Base-by-base conservation (phyloP, 2,329 filamentous ascomycete species). In the Aspergillus uvarum region DNA sequence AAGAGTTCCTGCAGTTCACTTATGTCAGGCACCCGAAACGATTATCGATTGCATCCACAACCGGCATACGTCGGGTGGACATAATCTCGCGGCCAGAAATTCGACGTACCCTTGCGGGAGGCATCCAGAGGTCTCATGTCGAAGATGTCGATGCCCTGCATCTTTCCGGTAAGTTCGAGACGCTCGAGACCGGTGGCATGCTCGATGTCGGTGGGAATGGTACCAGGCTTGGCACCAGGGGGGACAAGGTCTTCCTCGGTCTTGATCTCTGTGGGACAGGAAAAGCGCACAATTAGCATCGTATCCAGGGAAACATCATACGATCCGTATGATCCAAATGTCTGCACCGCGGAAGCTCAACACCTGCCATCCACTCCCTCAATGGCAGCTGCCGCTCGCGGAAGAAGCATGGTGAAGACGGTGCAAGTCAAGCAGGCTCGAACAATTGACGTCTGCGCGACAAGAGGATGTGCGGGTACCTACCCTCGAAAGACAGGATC, bases 131-230 rank as follows among this genome's bases (percentile, higher is more conserved):
- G 95, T 80, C 87, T 89, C 95, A 98, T 96, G 82, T 99, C 93
- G 83, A 99, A 99, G 77, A 98, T 84, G 77, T 99, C 95, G 72
- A 97, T 83, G 68, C 95, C 93, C 85, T 98, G 92, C 90, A 98
- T 96, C 88, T 99, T 99, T 81, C 95, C 95, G 77, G 99, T 85
- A 74, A 99, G 95, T 82, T 99, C 95, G 71, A 99, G 87, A 87
- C 95, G 93, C 85, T 99, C 95, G 62, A 98, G 85, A 90, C 95
- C 95, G 71, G 95, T 98, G 62, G 95, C 82, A 80, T 99, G 95
- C 79, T 98, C 92, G 76, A 96, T 80, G 80, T 99, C 95, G 81
- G 91, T 96, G 68, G 95, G 92, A 68, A 99, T 83, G 77, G 89
- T 90, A 76, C 95, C 94, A 66, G 87, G 81, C 71, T 85, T 79